Percentiles rank a stretch among this genome's conserved stretches.
Evolutionary conservation across 2,329 filamentous ascomycete genomes (phyloP).

Genomic region (Xylariaceae sp.): DNA sequence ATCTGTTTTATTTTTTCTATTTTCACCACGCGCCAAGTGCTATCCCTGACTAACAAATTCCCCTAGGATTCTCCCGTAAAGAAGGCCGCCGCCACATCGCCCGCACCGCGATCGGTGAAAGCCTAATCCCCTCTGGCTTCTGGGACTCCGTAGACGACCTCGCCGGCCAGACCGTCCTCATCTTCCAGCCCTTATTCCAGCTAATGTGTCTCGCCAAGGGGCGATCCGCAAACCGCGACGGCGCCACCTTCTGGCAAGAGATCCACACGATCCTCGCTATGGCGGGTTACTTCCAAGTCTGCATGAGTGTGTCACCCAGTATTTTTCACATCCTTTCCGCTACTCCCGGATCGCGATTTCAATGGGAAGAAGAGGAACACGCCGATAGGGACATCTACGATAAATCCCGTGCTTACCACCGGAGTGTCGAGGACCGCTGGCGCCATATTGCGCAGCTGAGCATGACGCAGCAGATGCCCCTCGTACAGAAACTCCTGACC

Average conservation of each 20-base stretch:
- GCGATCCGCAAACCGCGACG: neutral
- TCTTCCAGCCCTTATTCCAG: constrained; percentile 37
- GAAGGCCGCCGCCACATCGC: constrained; percentile 29
- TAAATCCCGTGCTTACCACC: constrained; percentile 20
- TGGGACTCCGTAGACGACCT: constrained; percentile 35
- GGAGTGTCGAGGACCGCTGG: constrained; percentile 17
- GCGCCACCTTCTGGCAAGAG: constrained; percentile 23
- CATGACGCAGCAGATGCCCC: neutral
- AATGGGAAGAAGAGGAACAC: constrained; percentile 25
- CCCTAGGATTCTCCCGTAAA: constrained; percentile 35
- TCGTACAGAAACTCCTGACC: neutral
- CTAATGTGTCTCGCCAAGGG: constrained; percentile 21
- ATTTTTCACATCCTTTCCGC: constrained; percentile 30
- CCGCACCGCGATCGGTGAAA: constrained; percentile 22
- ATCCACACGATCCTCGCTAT: constrained; percentile 27
- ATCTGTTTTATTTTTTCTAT: neutral
- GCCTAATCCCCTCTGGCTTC: constrained; percentile 31
- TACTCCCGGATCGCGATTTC: constrained; percentile 29
- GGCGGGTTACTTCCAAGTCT: constrained; percentile 29
- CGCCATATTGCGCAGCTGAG: constrained; percentile 6
- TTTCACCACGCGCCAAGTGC: neutral
- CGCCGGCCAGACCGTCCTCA: constrained; percentile 28
- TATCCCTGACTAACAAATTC: neutral
- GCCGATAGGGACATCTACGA: constrained; percentile 23
- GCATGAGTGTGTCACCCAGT: constrained; percentile 27